These are phyloP conservation scores for Nannochloris sp. DNA, from an alignment of 139 green algal species.

Conservation along the genomic window DNA sequence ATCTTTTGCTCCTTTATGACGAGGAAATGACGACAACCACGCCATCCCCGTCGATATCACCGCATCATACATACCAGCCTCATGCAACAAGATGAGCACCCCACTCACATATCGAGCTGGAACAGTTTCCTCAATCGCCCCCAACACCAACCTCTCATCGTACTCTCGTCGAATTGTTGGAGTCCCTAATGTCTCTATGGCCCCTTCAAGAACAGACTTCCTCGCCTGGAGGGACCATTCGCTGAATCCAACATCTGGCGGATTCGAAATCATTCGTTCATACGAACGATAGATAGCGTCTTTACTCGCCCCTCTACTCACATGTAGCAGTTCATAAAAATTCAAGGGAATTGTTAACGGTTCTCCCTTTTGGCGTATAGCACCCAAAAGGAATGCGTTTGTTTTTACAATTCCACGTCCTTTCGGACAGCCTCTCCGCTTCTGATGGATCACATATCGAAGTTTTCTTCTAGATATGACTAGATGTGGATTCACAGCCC, in stretches of 20 bases:
- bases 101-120: conserved; percentile 29
- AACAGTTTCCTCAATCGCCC: conserved; percentile 19
- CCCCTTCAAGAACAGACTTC: conserved; percentile 17
- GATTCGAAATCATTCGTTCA: neutral
- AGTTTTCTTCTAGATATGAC: no score
- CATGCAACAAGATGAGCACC: conserved; percentile 29
- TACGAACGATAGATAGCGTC: conserved; percentile 7
- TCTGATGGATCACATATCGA: no score
- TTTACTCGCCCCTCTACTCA: neutral
- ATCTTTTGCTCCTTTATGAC: conserved; percentile 17
- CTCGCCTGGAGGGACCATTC: conserved; percentile 16
- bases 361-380: neutral
- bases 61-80: conserved; percentile 14
- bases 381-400: neutral
- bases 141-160: conserved; percentile 16
- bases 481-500: no score
- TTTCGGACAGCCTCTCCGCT: neutral
- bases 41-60: conserved; percentile 19
- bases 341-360: conserved; percentile 11
- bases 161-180: conserved; percentile 8
- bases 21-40: conserved; percentile 19
- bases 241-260: conserved; percentile 13
- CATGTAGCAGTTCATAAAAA: conserved; percentile 23
- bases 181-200: conserved; percentile 17
- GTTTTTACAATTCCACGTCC: neutral